Base-by-base conservation (phyloP, 257 asterid genomes). In the Leonotis leonurus region DNA sequence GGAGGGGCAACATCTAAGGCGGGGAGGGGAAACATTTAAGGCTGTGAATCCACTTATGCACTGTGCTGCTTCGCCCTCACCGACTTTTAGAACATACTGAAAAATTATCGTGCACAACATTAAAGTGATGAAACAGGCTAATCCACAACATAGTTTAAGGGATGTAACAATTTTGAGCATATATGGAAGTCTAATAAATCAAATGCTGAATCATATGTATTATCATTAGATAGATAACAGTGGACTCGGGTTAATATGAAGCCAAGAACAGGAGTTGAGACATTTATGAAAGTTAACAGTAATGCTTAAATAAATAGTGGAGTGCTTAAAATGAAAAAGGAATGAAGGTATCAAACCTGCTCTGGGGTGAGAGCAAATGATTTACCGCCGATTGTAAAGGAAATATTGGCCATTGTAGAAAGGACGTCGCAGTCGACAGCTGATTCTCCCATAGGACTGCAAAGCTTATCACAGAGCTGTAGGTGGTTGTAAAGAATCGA, bases 371-470 rank as follows among this genome's bases (percentile, higher is more conserved):
- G 90, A 18, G 75, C 80, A 51, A 86, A 89, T 61, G 73, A 56
- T 78, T 82, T 84, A 53, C 80, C 73, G 6, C 94, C 96, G 25
- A 89, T 69, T 12, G 90, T 75, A 58, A 89, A 75, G 53, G 95
- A 71, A 51, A 89, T 67, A 59, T 75, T 75, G 1, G 96, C 95
- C 88, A 89, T 74, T 43, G 85, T 66, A 64, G 88, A 75, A 72
- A 89, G 76, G 62, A 40, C 46, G 29, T 18, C 63, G 73, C 96
- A 89, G 69, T 86, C 93, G 20, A 89, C 90, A 57, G 88, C 69
- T 25, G 95, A 86, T 75, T 89, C 94, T 52, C 96, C 96, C 82
- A 77, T 82, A 17, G 96, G 96, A 70, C 90, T 89, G n/a, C 95
- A 95, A 43, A 89, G 60, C n/a, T 80, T 77, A 20, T 89, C 89